Conservation (phyloP, 495 filamentous ascomycete genomes). For the Hyaloscypha bicolor region DNA sequence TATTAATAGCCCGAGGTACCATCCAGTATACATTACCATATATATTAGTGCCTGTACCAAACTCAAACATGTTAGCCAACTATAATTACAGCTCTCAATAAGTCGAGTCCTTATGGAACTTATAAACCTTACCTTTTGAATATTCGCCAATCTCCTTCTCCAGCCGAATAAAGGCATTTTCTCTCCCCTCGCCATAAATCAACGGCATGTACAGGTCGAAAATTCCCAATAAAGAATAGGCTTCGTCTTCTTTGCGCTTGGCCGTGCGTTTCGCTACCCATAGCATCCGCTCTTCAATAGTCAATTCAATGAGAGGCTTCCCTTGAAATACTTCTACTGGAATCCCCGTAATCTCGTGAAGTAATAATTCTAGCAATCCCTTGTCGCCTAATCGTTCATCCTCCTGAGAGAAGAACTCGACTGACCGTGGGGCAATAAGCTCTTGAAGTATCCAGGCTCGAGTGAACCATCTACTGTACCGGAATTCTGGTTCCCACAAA, state of each 20-base stretch:
- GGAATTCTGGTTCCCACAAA: slow-evolving; percentile 20
- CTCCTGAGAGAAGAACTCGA: slow-evolving; percentile 24
- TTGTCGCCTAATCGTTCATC: slow-evolving; percentile 18
- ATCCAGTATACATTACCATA: slow-evolving; percentile 26
- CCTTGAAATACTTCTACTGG: slow-evolving; percentile 15
- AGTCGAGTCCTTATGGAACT: background rate
- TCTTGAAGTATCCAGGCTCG: slow-evolving; percentile 38
- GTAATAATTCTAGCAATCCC: slow-evolving; percentile 9
- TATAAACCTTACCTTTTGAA: slow-evolving; percentile 8
- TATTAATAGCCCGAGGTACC: slow-evolving; percentile 26
- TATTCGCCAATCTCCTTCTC: slow-evolving; percentile 32
- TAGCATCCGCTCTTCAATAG: slow-evolving; percentile 27
- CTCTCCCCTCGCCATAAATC: slow-evolving; percentile 36
- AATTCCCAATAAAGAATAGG: slow-evolving; percentile 30
- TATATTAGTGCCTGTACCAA: slow-evolving; percentile 5
- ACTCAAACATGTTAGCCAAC: slow-evolving; percentile 11
- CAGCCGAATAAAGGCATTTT: slow-evolving; percentile 33
- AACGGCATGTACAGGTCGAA: slow-evolving; percentile 36
- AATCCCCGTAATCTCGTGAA: slow-evolving; percentile 20
- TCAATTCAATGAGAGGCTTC: slow-evolving; percentile 10
- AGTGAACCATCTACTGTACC: slow-evolving; percentile 34
- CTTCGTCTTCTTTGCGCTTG: slow-evolving; percentile 30
- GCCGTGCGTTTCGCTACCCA: slow-evolving; percentile 34
- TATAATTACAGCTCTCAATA: slow-evolving; percentile 8
- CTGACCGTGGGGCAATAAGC: slow-evolving; percentile 18